Conservation (phyloP, 495 filamentous ascomycete species). For the Talaromyces ruber region DNA sequence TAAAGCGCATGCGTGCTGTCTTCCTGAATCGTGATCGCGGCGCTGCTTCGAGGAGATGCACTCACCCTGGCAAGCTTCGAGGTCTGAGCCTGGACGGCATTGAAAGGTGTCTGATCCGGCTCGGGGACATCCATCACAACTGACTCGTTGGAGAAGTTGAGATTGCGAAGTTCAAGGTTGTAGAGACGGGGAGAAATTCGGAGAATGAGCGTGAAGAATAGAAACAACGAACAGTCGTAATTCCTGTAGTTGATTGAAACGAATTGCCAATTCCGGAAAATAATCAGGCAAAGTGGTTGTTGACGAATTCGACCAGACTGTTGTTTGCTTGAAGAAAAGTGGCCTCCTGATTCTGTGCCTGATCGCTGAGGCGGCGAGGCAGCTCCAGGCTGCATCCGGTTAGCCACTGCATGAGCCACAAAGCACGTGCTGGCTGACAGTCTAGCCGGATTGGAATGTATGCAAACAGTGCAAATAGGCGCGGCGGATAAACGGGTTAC, state of each 20-base stretch:
- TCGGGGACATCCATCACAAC: constrained; percentile 67
- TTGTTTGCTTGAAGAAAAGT: neutral
- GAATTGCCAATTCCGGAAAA: neutral
- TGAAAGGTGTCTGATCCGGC: constrained; percentile 76
- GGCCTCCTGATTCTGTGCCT: constrained; percentile 1
- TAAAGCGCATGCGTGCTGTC: neutral
- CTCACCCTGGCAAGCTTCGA: constrained; percentile 61
- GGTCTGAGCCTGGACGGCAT: constrained; percentile 76
- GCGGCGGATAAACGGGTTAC: neutral
- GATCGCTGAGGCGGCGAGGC: neutral
- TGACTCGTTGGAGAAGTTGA: neutral
- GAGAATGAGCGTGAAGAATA: neutral
- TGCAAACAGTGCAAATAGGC: constrained; percentile 2
- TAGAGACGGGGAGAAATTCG: neutral
- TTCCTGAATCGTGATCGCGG: neutral
- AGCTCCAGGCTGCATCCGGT: neutral
- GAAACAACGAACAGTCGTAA: neutral
- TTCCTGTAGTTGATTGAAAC: neutral
- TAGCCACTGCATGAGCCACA: neutral
- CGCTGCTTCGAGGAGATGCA: neutral
- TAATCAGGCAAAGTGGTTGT: neutral
- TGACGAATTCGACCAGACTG: neutral
- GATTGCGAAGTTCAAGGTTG: neutral
- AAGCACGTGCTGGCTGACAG: neutral
- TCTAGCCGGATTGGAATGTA: neutral